These are phyloP conservation scores for Corymbia citriodora DNA, from an alignment of 441 rosid species.

Conservation along the genomic window DNA sequence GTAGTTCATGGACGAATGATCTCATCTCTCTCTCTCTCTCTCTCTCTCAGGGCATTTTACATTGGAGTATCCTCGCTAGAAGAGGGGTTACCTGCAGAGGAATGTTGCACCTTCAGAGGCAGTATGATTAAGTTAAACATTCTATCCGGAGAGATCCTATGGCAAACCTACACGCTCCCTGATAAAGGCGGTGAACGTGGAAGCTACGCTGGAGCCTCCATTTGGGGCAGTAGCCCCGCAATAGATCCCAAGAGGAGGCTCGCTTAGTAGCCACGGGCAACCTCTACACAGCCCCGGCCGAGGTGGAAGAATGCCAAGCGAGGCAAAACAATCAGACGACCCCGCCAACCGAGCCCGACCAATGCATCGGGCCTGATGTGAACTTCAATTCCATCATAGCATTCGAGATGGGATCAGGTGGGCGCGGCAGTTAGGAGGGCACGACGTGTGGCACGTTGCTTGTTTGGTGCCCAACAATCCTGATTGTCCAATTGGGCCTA, in stretches of 20 bases:
- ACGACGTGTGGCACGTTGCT: slow-evolving; percentile 29
- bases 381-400: slow-evolving; percentile 10
- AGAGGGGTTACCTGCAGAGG: not conserved
- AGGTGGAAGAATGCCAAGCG: slow-evolving; percentile 24
- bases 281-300: slow-evolving; percentile 31
- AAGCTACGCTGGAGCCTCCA: slow-evolving; percentile 37
- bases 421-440: slow-evolving; percentile 28
- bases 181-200: slow-evolving; percentile 27
- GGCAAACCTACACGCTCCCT: slow-evolving; percentile 38
- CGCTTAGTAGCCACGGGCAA: slow-evolving; percentile 37
- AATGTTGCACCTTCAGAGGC: not conserved
- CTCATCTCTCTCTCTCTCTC: not conserved
- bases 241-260: slow-evolving; percentile 21
- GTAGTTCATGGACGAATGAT: not conserved
- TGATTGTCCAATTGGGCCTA: slow-evolving; percentile 34
- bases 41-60: not conserved
- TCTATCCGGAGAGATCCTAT: slow-evolving; percentile 18
- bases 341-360: slow-evolving; percentile 17
- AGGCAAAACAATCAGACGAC: slow-evolving; percentile 26
- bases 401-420: slow-evolving; percentile 13
- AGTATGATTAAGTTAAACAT: not conserved
- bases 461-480: slow-evolving; percentile 24
- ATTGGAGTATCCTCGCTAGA: not conserved
- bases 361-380: slow-evolving; percentile 30
- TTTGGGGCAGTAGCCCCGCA: slow-evolving; percentile 51